Conservation (phyloP, 106 monocot genomes). For the Allium cepa region DNA sequence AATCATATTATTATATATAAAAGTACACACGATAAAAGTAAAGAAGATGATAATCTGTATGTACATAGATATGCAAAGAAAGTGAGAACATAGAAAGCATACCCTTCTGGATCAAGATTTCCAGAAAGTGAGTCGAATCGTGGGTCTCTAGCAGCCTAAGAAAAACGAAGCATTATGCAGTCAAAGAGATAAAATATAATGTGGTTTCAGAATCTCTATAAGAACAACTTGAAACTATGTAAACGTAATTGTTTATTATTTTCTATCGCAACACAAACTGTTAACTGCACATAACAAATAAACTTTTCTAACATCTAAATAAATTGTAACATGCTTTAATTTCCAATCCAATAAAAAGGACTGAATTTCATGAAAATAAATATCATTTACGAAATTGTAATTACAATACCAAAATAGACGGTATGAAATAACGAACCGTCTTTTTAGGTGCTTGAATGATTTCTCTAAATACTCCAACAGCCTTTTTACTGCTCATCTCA, state of each 20-base stretch:
- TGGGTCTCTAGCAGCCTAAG: slow-evolving; percentile 60
- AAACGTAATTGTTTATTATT: too few relatives aligned
- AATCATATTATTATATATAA: neutral
- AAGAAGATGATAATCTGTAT: neutral
- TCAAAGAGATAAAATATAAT: neutral
- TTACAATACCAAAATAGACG: neutral
- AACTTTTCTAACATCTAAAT: too few relatives aligned
- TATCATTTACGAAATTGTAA: neutral
- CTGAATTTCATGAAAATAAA: too few relatives aligned
- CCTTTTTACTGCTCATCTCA: slow-evolving; percentile 75
- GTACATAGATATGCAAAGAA: neutral
- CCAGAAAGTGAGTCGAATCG: slow-evolving; percentile 69
- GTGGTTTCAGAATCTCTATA: too few relatives aligned
- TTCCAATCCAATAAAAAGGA: too few relatives aligned
- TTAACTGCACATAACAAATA: too few relatives aligned
- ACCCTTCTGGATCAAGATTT: slow-evolving; percentile 52
- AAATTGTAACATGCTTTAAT: too few relatives aligned
- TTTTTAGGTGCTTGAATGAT: slow-evolving; percentile 80
- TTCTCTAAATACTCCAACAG: slow-evolving; percentile 59
- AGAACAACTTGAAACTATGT: too few relatives aligned
- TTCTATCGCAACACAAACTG: too few relatives aligned
- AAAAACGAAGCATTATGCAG: neutral
- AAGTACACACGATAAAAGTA: neutral
- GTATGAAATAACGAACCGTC: slow-evolving; percentile 21
- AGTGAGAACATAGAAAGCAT: neutral